Percentiles rank a stretch among this genome's conserved stretches.
Evolutionary conservation across 306 rosid genomes (phyloP).

Genomic region (Trifolium subterraneum): DNA sequence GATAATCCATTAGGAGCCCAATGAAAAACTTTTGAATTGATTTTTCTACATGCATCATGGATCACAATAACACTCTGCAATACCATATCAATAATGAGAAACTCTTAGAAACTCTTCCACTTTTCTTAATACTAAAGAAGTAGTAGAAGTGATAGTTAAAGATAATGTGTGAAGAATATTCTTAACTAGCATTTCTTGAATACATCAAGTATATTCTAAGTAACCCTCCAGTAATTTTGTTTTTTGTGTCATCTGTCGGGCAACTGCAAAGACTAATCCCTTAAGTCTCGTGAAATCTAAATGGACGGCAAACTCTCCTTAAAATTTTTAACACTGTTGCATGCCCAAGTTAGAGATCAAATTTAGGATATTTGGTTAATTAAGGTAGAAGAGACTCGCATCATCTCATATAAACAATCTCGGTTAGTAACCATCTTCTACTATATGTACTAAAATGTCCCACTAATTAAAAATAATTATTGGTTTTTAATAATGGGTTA

Average conservation of each 20-base stretch:
- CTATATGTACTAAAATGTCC: not conserved
- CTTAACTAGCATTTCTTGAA: constrained; percentile 33
- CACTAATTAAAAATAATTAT: not conserved
- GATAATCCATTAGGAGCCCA: constrained; percentile 58
- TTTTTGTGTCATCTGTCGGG: too few relatives aligned
- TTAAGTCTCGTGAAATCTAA: too few relatives aligned
- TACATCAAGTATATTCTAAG: constrained; percentile 42
- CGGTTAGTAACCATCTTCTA: too few relatives aligned
- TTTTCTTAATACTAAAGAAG: constrained; percentile 7
- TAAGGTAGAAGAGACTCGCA: too few relatives aligned
- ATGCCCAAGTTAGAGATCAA: too few relatives aligned
- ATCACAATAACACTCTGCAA: constrained; percentile 67
- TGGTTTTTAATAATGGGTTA: not conserved
- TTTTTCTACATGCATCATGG: constrained; percentile 63
- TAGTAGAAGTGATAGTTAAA: not conserved
- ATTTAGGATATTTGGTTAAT: too few relatives aligned
- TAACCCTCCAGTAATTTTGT: not conserved
- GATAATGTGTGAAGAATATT: constrained; percentile 19
- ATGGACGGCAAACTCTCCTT: too few relatives aligned
- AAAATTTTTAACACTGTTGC: too few relatives aligned
- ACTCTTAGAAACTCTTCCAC: not conserved
- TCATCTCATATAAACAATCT: too few relatives aligned
- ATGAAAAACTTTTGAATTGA: constrained; percentile 49
- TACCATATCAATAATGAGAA: constrained; percentile 35
- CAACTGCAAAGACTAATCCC: too few relatives aligned